Evolutionary conservation across 805 yeast species (phyloP).

Genomic region (Candida railenensis): DNA sequence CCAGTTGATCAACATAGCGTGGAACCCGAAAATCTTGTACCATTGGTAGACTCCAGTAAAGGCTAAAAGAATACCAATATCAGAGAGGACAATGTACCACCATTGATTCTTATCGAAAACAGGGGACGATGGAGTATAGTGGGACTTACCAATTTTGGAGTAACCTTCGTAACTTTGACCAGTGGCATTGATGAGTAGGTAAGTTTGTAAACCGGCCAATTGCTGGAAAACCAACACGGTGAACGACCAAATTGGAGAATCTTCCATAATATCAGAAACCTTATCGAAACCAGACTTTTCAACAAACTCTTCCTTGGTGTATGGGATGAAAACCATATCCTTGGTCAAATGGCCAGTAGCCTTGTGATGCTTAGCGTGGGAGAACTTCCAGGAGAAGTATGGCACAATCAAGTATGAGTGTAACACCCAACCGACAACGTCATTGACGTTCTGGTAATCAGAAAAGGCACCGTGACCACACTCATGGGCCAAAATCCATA

Average conservation of each 20-base stretch:
- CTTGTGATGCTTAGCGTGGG: slow-evolving; percentile 62
- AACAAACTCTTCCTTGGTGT: slow-evolving; percentile 46
- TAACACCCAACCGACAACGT: slow-evolving; percentile 58
- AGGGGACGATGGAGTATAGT: slow-evolving; percentile 55
- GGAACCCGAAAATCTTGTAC: slow-evolving; percentile 47
- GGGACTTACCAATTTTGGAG: slow-evolving; percentile 44
- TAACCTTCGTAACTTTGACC: slow-evolving; percentile 48
- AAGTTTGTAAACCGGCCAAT: slow-evolving; percentile 52
- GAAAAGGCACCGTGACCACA: slow-evolving; percentile 66
- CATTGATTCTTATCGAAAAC: slow-evolving; percentile 53
- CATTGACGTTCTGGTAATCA: slow-evolving; percentile 52
- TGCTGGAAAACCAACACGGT: slow-evolving; percentile 50
- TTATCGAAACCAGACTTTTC: slow-evolving; percentile 29
- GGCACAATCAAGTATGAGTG: slow-evolving; percentile 60
- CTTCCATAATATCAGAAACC: slow-evolving; percentile 50
- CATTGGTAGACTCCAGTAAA: slow-evolving; percentile 50
- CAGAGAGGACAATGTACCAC: slow-evolving; percentile 56
- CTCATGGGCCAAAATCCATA: slow-evolving; percentile 65
- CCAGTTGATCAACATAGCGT: slow-evolving; percentile 55
- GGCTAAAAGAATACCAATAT: slow-evolving; percentile 51
- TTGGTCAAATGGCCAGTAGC: slow-evolving; percentile 60
- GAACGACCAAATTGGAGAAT: slow-evolving; percentile 52
- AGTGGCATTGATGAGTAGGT: slow-evolving; percentile 53
- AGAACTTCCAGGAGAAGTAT: slow-evolving; percentile 61
- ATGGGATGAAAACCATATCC: slow-evolving; percentile 62